A percentile compares a stretch with the other conserved stretches of the same genome.
Evolutionary conservation across 768 basidiomycete genomes (phyloP).

Genomic region (Coprinellus micaceus): DNA sequence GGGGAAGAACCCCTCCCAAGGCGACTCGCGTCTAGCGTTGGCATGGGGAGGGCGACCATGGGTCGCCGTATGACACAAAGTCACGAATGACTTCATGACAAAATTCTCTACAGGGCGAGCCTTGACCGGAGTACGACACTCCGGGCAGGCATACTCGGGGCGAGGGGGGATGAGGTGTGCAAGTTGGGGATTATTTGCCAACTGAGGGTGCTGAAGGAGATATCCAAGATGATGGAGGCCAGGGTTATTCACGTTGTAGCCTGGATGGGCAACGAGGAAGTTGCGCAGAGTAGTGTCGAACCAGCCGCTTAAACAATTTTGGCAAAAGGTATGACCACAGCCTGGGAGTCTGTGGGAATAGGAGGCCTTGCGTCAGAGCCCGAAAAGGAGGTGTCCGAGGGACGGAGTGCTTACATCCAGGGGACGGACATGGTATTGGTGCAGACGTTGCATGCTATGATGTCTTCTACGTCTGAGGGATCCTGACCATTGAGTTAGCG

Average conservation of each 20-base stretch:
- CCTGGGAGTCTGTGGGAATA: constrained; percentile 44
- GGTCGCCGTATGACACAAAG: constrained; percentile 42
- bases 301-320: constrained; percentile 56
- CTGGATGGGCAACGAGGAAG: constrained; percentile 46
- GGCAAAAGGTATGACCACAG: constrained; percentile 73
- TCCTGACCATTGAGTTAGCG: constrained; percentile 28
- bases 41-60: constrained; percentile 45
- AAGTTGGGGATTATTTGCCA: not conserved
- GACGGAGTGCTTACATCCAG: constrained; percentile 41
- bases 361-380: constrained; percentile 1
- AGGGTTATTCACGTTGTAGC: constrained; percentile 33
- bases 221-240: constrained; percentile 12
- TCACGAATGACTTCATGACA: constrained; percentile 54
- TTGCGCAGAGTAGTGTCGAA: constrained; percentile 45
- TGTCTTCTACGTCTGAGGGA: constrained; percentile 46
- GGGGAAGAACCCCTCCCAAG: constrained; percentile 51
- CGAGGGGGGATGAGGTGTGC: constrained; percentile 24
- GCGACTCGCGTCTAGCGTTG: constrained; percentile 13
- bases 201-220: constrained; percentile 2
- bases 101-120: constrained; percentile 58
- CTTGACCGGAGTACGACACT: constrained; percentile 51
- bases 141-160: constrained; percentile 65
- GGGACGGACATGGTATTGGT: constrained; percentile 61
- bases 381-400: constrained; percentile 19
- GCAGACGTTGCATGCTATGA: constrained; percentile 63